Evolutionary conservation across 192 early-diverging fungal genomes (phyloP).

Genomic region (Dimargaris xerosporica): DNA sequence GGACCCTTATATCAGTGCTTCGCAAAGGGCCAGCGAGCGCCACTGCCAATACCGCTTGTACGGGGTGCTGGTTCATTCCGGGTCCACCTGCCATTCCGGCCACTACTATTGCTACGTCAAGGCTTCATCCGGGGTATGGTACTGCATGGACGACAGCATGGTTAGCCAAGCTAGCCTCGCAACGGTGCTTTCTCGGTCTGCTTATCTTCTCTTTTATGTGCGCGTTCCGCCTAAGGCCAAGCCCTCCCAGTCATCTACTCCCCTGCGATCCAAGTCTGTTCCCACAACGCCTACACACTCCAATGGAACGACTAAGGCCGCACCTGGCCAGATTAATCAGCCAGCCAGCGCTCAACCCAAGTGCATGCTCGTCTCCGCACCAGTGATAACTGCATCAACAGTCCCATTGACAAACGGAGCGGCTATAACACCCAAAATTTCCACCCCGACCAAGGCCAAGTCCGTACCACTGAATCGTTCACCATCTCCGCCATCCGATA

Average conservation of each 20-base stretch:
- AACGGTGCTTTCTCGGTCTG: conserved; percentile 55
- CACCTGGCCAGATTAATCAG: not conserved
- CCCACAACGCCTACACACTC: conserved; percentile 3
- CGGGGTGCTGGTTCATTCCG: conserved; percentile 69
- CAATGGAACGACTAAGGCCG: not conserved
- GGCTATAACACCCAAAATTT: not conserved
- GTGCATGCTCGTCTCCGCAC: not conserved
- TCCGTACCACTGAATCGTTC: too few species aligned
- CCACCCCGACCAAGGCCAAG: not conserved
- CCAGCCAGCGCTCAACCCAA: not conserved
- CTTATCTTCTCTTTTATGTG: conserved; percentile 78
- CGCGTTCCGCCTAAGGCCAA: conserved; percentile 5
- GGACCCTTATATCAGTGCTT: conserved; percentile 36
- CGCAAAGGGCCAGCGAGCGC: conserved; percentile 13
- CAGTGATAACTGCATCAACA: not conserved
- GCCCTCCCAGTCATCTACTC: conserved; percentile 7
- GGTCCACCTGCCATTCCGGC: conserved; percentile 54
- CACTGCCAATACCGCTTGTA: conserved; percentile 44
- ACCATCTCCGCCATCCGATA: too few species aligned
- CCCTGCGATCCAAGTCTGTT: not conserved
- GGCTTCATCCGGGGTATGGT: conserved; percentile 62
- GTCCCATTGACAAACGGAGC: not conserved
- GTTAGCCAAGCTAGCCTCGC: conserved; percentile 49
- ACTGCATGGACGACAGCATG: conserved; percentile 60
- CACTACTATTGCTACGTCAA: conserved; percentile 80